Evolutionary conservation across 2,329 filamentous ascomycete genomes (phyloP).

Genomic region (Alternaria novae-zelandiae): DNA sequence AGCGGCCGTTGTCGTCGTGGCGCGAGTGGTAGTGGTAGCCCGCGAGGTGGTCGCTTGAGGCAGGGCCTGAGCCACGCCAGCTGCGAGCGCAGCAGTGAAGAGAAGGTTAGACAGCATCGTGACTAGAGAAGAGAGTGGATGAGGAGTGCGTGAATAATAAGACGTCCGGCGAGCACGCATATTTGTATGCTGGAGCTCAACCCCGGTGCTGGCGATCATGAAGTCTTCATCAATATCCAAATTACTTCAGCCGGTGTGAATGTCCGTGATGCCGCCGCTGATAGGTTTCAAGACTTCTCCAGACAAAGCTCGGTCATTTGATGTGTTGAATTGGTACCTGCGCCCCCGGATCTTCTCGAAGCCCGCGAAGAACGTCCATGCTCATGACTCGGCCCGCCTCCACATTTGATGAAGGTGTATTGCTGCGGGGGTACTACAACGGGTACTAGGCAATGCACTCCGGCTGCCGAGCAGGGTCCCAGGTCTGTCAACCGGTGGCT

Average conservation of each 20-base stretch:
- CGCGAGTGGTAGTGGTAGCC: slow-evolving; percentile 17
- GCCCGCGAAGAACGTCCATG: slow-evolving; percentile 9
- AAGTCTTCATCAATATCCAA: slow-evolving; percentile 23
- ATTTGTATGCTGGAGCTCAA: slow-evolving; percentile 21
- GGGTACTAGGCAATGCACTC: slow-evolving; percentile 20
- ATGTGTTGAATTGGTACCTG: slow-evolving; percentile 20
- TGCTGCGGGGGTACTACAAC: slow-evolving; percentile 3
- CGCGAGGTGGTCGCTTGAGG: slow-evolving; percentile 26
- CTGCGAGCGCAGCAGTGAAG: slow-evolving; percentile 25
- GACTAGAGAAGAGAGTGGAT: slow-evolving; percentile 1
- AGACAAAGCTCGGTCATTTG: slow-evolving; percentile 13
- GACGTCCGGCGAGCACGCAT: not conserved
- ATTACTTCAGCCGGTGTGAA: slow-evolving; percentile 23
- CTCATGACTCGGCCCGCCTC: slow-evolving; percentile 11
- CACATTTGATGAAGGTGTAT: slow-evolving; percentile 23
- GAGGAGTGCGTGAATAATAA: slow-evolving; percentile 6
- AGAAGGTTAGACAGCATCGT: slow-evolving; percentile 29
- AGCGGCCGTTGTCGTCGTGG: slow-evolving; percentile 13
- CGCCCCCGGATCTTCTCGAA: slow-evolving; percentile 20
- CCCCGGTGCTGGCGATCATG: slow-evolving; percentile 5
- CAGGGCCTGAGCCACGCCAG: slow-evolving; percentile 28
- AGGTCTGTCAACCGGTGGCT: slow-evolving; percentile 10
- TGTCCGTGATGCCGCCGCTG: slow-evolving; percentile 20
- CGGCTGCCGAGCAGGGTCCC: slow-evolving; percentile 10
- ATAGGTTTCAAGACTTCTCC: not conserved